Evolutionary conservation across 1,284 basidiomycete species (phyloP).

Genomic region (Golubevia sp.): DNA sequence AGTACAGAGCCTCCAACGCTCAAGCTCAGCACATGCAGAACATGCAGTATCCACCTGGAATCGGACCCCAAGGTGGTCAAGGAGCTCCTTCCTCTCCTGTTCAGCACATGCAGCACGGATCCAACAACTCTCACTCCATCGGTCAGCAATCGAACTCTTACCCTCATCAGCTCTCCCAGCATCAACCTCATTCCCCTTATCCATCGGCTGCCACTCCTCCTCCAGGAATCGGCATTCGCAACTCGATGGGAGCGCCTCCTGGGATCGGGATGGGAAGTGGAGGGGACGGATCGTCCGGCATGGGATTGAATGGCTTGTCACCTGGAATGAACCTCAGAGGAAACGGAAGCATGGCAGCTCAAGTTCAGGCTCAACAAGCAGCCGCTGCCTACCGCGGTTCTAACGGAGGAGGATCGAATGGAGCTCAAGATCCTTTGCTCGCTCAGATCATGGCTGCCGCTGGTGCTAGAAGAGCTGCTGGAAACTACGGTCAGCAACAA

Average conservation of each 20-base stretch:
- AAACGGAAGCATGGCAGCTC: conserved; percentile 8
- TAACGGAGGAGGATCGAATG: conserved; percentile 17
- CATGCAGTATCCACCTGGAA: neutral
- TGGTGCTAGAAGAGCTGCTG: conserved; percentile 14
- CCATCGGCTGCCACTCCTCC: neutral
- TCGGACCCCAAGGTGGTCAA: neutral
- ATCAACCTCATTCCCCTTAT: neutral
- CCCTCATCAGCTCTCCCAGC: neutral
- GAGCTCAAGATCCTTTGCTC: conserved; percentile 39
- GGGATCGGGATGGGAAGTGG: neutral
- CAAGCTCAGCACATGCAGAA: conserved; percentile 2
- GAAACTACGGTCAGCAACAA: conserved; percentile 6
- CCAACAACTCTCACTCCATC: neutral
- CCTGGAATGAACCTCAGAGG: conserved; percentile 3
- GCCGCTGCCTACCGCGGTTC: conserved; percentile 5
- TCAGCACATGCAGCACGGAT: neutral
- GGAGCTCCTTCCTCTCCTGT: neutral
- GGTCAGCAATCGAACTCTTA: neutral
- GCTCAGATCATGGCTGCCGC: conserved; percentile 46
- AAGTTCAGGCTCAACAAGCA: conserved; percentile 9
- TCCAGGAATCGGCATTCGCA: neutral
- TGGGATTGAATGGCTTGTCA: neutral
- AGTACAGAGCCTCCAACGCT: neutral
- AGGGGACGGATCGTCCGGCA: neutral
- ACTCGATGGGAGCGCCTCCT: neutral